Percentiles rank a stretch among this genome's conserved stretches.
phyloP scores from a whole-genome alignment of 352 stramenopile genomes.

The Pythium pyrilobum region DNA sequence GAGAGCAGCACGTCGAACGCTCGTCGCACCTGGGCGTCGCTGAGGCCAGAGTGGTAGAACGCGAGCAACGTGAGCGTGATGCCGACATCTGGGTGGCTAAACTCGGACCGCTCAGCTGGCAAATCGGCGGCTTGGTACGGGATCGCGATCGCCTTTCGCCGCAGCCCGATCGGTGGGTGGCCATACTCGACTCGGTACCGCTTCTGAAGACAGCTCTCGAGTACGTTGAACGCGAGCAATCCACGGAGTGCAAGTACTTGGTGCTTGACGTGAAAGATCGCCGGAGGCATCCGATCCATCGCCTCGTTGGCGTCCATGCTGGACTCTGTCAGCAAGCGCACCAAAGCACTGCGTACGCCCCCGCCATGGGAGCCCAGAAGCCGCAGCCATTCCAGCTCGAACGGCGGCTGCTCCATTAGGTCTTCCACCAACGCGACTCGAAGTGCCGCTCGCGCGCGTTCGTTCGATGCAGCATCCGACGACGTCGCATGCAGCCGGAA shows the following conservation, averaged over 20 bases:
- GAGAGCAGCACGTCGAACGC: constrained; percentile 51
- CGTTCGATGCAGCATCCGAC: neutral
- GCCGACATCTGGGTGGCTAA: constrained; percentile 83
- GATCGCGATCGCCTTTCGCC: constrained; percentile 72
- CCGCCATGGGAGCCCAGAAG: constrained; percentile 11
- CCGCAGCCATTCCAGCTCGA: constrained; percentile 64
- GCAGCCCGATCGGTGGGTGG: constrained; percentile 29
- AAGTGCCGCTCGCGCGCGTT: constrained; percentile 16
- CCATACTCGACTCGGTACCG: constrained; percentile 81
- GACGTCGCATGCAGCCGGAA: constrained; percentile 31
- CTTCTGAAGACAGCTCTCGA: constrained; percentile 85
- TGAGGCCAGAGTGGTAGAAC: constrained; percentile 83
- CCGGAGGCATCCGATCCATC: constrained; percentile 8
- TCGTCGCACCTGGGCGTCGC: constrained; percentile 35
- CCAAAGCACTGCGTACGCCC: constrained; percentile 21
- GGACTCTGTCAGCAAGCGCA: constrained; percentile 29
- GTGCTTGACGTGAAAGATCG: constrained; percentile 21
- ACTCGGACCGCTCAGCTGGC: constrained; percentile 77
- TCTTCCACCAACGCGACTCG: constrained; percentile 46
- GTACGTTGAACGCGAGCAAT: constrained; percentile 64
- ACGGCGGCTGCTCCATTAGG: constrained; percentile 51
- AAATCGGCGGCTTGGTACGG: constrained; percentile 84
- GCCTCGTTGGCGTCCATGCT: constrained; percentile 17
- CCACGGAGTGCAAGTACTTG: constrained; percentile 67
- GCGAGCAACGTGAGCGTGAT: constrained; percentile 77